Conservation (phyloP, 1,284 basidiomycete genomes). For the Fistulina hepatica region DNA sequence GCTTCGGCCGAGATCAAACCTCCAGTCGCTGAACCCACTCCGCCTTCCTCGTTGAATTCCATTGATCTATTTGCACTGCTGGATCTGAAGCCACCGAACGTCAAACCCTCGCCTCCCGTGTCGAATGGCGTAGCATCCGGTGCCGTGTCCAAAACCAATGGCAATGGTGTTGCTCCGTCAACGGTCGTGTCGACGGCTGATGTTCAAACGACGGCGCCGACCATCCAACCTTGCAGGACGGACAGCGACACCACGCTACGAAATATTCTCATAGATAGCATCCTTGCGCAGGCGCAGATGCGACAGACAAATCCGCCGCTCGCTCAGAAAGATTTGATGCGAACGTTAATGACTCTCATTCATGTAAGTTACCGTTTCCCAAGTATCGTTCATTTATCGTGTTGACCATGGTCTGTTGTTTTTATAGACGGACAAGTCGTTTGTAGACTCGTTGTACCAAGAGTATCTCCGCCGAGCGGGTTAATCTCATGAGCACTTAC, state of each 20-base stretch:
- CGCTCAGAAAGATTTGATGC: conserved; percentile 53
- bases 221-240: not conserved
- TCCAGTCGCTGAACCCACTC: too few relatives aligned
- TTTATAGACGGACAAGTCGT: conserved; percentile 36
- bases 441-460: conserved; percentile 39
- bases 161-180: conserved; percentile 2
- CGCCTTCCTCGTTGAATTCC: too few relatives aligned
- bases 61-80: too few relatives aligned
- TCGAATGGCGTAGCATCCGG: not conserved
- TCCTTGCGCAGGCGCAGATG: conserved; percentile 17
- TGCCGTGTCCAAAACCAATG: not conserved
- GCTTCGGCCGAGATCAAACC: too few relatives aligned
- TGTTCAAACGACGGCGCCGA: not conserved
- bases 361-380: conserved; percentile 46
- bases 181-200: not conserved
- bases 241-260: conserved; percentile 21
- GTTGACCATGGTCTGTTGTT: conserved; percentile 8
- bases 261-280: conserved; percentile 18
- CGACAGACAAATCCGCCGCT: conserved; percentile 18
- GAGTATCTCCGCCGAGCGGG: conserved; percentile 34
- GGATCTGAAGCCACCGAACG: too few relatives aligned
- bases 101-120: too few relatives aligned
- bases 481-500: too few relatives aligned
- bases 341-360: conserved; percentile 53
- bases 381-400: not conserved